Evolutionary conservation across 305 asterid genomes (phyloP), one percentile per base, ranked within the genome.

Genomic region (Solanum hybrid): DNA sequence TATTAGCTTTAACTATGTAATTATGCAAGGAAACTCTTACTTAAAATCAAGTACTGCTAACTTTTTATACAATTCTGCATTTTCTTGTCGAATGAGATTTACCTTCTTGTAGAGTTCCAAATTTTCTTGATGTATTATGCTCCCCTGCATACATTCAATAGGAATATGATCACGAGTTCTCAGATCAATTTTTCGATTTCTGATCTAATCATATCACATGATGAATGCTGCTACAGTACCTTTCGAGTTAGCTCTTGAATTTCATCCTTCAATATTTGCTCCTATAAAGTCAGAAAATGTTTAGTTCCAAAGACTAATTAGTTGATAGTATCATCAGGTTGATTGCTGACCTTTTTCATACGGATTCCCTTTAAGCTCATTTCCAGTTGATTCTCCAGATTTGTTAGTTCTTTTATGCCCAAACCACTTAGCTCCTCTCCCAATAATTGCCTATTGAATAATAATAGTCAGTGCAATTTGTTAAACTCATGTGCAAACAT

Each of bases 341-440:
- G 35, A 87, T 38, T n/a, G 75, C 37, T 19, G 71, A 95, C 98
- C 95, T 93, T 96, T 90, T 92, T 92, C 80, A 45, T 22, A 26
- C 97, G 96, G 11, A 95, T 93, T 38, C 95, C 93, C 27, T 89
- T 91, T 51, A 96, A 88, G 88, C 98, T 95, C 90, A 88, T 66
- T 82, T 96, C 97, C 71, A 95, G 94, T 87, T 95, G 96, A 91
- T 91, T 93, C 90, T 96, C 98, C 40, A 95, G 64, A 89, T 90
- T 92, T 35, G 94, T 95, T 15, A 95, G 92, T 73, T 95, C 96
- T 86, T 91, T 92, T 72, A 94, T 92, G 88, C 94, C 92, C 94
- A 96, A 69, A 17, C 97, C 97, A 87, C 90, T 88, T 2, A 96
- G 93, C 89, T 93, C 94, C 93, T 95, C 98, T 85, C 98, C 98